These are phyloP conservation scores for Austroboletus eburneus DNA, from an alignment of 768 basidiomycete genomes.

Conservation along the genomic window DNA sequence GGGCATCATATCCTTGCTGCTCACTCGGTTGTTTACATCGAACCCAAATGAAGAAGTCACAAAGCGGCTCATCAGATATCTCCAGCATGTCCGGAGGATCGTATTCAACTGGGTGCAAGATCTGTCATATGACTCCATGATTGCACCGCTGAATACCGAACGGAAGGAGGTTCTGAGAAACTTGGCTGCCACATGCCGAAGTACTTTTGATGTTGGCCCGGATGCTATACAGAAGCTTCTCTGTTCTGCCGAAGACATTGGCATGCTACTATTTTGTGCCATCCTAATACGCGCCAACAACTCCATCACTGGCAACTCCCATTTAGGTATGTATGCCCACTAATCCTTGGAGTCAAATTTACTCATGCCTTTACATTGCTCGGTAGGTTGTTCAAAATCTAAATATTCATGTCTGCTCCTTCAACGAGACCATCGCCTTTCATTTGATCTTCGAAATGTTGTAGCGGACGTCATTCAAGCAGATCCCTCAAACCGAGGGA, in stretches of 20 bases:
- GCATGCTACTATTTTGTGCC: background rate
- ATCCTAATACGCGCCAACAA: background rate
- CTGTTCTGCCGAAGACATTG: background rate
- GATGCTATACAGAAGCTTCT: background rate
- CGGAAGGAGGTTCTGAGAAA: background rate
- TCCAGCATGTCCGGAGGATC: background rate
- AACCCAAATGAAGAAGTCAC: background rate
- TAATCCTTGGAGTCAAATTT: background rate
- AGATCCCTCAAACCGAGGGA: background rate
- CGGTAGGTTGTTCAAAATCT: background rate
- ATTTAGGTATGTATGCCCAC: background rate
- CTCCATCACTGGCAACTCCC: background rate
- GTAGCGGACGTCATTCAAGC: background rate
- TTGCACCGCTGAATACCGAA: background rate
- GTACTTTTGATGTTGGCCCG: background rate
- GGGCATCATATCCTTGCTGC: background rate
- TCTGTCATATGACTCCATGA: background rate
- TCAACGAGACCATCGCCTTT: conserved; percentile 23
- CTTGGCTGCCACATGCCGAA: background rate
- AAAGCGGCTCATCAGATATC: background rate
- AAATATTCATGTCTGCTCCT: conserved; percentile 3
- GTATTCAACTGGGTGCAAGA: background rate
- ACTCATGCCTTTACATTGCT: too few relatives aligned
- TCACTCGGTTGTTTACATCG: background rate
- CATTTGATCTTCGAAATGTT: conserved; percentile 8